Conservation (phyloP, 768 basidiomycete genomes). For the Lepiota venenata region DNA sequence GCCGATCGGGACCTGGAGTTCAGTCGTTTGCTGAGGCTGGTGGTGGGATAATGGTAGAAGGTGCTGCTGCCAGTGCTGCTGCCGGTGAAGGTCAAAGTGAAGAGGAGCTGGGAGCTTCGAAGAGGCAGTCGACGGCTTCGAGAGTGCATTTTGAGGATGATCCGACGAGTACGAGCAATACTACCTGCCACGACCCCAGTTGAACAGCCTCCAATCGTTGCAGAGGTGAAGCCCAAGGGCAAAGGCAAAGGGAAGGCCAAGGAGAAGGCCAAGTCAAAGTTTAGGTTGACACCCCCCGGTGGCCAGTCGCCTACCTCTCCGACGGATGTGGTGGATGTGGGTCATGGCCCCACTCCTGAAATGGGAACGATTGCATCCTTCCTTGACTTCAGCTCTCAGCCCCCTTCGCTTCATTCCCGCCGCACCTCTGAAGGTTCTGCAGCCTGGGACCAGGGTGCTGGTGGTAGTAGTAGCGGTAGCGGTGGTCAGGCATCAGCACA, state of each 20-base stretch:
- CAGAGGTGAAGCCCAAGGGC: neutral
- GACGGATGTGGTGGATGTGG: neutral
- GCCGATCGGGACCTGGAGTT: conserved; percentile 1
- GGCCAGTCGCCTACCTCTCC: conserved; percentile 7
- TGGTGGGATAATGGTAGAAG: neutral
- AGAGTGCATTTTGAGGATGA: conserved; percentile 8
- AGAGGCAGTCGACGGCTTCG: conserved; percentile 7
- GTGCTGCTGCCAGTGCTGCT: neutral
- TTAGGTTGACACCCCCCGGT: conserved; percentile 8
- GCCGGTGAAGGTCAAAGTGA: neutral
- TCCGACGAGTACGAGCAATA: neutral
- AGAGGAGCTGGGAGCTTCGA: neutral
- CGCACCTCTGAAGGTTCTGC: neutral
- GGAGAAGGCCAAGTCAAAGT: neutral
- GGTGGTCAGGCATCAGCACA: neutral
- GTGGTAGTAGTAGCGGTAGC: neutral
- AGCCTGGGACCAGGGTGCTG: neutral
- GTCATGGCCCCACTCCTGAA: neutral
- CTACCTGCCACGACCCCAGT: neutral
- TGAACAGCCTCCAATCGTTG: neutral
- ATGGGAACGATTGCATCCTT: conserved; percentile 26
- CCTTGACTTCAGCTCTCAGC: conserved; percentile 33
- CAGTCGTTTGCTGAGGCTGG: conserved; percentile 11
- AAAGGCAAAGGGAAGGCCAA: neutral
- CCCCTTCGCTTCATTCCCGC: conserved; percentile 12